phyloP scores from a whole-genome alignment of 75 land plant species.

The Cupressus sempervirens region DNA sequence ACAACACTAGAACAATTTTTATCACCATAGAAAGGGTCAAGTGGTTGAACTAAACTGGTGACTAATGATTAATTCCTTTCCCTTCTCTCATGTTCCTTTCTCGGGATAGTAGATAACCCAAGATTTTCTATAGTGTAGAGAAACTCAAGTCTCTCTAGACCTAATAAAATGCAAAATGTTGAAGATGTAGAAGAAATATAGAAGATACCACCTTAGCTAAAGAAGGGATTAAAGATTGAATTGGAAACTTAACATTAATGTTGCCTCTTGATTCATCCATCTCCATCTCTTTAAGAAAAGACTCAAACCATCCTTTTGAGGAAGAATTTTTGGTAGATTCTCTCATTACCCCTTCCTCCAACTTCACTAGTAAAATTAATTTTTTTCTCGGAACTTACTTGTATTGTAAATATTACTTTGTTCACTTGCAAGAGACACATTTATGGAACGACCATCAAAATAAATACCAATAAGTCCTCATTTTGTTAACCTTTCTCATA shows the following conservation, averaged over 20 bases:
- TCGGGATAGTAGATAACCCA: background rate
- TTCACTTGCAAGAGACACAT: slow-evolving; percentile 8
- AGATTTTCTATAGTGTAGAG: background rate
- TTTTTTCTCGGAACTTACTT: background rate
- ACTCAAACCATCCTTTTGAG: slow-evolving; percentile 36
- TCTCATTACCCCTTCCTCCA: slow-evolving; percentile 5
- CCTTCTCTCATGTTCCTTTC: background rate
- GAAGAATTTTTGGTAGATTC: background rate
- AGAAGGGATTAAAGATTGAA: slow-evolving; percentile 39
- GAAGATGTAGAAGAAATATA: slow-evolving; percentile 28
- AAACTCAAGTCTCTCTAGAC: background rate
- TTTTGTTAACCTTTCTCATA: slow-evolving; percentile 42
- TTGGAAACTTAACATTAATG: slow-evolving; percentile 36
- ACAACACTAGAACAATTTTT: background rate
- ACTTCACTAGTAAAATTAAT: slow-evolving; percentile 7
- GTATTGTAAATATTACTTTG: background rate
- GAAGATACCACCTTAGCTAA: slow-evolving; percentile 58
- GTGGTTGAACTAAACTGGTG: background rate
- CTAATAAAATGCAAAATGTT: slow-evolving; percentile 16
- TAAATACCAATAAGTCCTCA: slow-evolving; percentile 40
- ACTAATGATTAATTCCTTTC: background rate
- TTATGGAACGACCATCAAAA: background rate
- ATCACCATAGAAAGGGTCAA: background rate
- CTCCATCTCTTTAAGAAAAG: slow-evolving; percentile 43
- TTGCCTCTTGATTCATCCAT: slow-evolving; percentile 26